Base-by-base conservation (phyloP, 2,329 filamentous ascomycete genomes). In the Magnaporthiopsis rhizophila region DNA sequence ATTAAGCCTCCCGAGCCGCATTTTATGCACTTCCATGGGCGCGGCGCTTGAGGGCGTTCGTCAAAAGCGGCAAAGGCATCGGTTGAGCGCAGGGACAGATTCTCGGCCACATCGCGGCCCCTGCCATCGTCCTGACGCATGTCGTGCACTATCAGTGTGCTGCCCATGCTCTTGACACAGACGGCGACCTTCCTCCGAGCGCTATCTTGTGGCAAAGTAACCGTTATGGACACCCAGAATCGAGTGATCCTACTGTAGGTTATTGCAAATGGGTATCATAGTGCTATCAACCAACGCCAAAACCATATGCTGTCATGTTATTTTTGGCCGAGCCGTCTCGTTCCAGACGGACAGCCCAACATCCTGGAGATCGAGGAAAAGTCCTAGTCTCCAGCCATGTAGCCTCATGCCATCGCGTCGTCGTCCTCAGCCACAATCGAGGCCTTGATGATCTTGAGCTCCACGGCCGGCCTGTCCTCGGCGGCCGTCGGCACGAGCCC, bases 401-500 rank as follows among this genome's bases (percentile, higher is more conserved):
- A n/a, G 15, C 6, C 7, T n/a, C 21, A 53, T 13, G 45, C 6
- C 45, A 53, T 53, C 6, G 6, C 18, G 45, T 53, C 45, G 7
- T n/a, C 45, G 7, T 53, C 45, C 18, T 21, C 45, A 11, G 45
- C 21, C 45, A 91, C 72, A 24, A 96, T 80, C 67, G 82, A 84
- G 12, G 92, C 91, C 69, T 80, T 85, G 59, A 91, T 73, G 66
- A 98, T 94, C 78, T 85, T 92, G 64, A 98, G 85, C 70, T 96
- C 88, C 70, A 96, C 89, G 7, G 87, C 77, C 0, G 95, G 95
- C 69, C 89, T 80, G 75, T 98, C 95, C 69, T 94, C 91, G 9
- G 79, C 78, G 30, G 86, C 91, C 0, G 92, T 97, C 79, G 90
- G 91, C 62, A 97, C 92, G 65, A 95, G 74, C 0, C 93, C 95